Conservation (phyloP, 2,329 filamentous ascomycete genomes). For the Talaromyces sp. region DNA sequence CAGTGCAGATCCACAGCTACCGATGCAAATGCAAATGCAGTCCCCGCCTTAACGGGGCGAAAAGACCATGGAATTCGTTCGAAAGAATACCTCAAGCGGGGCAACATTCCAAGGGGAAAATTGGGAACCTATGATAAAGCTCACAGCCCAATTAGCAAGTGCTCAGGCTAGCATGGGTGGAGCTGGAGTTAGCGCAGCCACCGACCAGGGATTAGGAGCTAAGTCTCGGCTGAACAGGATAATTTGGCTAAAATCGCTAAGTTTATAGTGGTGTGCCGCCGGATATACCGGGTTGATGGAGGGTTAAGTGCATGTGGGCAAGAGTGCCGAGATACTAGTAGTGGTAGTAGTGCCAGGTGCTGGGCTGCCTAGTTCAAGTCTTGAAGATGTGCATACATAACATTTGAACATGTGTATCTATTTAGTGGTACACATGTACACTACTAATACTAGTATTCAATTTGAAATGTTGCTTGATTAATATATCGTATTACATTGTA, state of each 20-base stretch:
- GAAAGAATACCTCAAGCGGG: conserved; percentile 2
- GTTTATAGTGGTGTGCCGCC: neutral
- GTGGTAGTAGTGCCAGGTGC: no score
- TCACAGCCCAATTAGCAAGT: neutral
- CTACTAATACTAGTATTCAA: no score
- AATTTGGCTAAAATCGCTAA: conserved; percentile 21
- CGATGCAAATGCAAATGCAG: neutral
- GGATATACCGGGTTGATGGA: no score
- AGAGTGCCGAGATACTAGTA: neutral
- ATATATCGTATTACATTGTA: neutral
- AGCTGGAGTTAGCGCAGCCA: conserved; percentile 3
- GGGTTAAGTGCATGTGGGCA: neutral
- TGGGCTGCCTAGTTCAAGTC: no score
- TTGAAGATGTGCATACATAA: no score
- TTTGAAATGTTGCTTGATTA: neutral
- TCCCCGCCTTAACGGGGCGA: neutral
- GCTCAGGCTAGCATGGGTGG: neutral
- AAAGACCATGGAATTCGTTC: neutral
- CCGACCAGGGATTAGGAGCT: conserved; percentile 11
- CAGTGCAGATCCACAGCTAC: neutral
- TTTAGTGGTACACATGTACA: no score
- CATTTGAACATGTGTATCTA: neutral
- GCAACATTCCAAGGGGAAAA: neutral
- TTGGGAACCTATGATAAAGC: conserved; percentile 1
- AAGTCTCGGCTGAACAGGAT: conserved; percentile 13